Evolutionary conservation across 2,329 filamentous ascomycete species (phyloP).

Genomic region (Microthyrium microscopicum): DNA sequence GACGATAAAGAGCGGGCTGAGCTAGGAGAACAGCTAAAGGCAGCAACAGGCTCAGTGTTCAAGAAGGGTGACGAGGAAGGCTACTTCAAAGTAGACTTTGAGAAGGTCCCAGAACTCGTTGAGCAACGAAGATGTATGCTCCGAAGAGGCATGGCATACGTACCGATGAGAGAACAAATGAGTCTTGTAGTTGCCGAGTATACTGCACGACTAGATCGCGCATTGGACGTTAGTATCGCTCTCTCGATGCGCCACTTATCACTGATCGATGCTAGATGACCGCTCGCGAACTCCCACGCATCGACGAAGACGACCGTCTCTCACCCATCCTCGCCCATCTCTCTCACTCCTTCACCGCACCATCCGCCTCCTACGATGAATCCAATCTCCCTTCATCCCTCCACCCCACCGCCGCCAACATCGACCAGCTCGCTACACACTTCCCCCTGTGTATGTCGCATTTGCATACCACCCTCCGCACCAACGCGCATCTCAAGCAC

Average conservation of each 20-base stretch:
- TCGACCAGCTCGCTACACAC: conserved; percentile 64
- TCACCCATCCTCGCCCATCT: conserved; percentile 61
- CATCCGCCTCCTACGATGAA: conserved; percentile 64
- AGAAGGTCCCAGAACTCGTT: conserved; percentile 76
- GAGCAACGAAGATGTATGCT: conserved; percentile 64
- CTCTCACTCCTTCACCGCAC: conserved; percentile 90
- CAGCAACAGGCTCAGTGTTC: conserved; percentile 26
- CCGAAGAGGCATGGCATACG: conserved; percentile 71
- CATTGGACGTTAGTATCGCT: conserved; percentile 50
- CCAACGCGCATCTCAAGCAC: conserved; percentile 84
- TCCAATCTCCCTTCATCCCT: conserved; percentile 37
- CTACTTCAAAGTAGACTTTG: conserved; percentile 97
- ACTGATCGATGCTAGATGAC: conserved; percentile 43
- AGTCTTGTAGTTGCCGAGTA: conserved; percentile 87
- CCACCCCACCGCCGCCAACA: conserved; percentile 56
- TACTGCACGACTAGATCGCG: conserved; percentile 57
- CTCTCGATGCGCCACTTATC: neutral
- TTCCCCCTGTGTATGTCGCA: conserved; percentile 53
- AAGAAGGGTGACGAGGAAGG: conserved; percentile 53
- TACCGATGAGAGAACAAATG: conserved; percentile 70
- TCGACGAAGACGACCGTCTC: conserved; percentile 92
- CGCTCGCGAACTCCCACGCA: conserved; percentile 71
- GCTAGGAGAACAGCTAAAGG: conserved; percentile 44
- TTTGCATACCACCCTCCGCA: conserved; percentile 68
- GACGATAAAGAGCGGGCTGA: conserved; percentile 62